phyloP scores from a whole-genome alignment of 495 filamentous ascomycete species.

The Diplogelasinospora grovesii region DNA sequence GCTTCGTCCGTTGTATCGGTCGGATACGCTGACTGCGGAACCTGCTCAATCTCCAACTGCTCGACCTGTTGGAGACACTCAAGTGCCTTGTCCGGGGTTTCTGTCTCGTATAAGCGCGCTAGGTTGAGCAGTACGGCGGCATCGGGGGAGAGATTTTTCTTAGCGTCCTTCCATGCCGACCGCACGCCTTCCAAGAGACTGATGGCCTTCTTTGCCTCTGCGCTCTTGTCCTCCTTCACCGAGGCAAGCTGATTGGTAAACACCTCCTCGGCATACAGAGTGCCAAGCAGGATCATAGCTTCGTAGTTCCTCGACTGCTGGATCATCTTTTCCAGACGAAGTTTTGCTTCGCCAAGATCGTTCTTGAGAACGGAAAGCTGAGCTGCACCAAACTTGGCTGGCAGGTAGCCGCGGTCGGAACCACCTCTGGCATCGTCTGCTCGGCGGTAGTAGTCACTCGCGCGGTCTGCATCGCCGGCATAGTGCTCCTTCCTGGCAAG shows the following conservation, averaged over 20 bases:
- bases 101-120: conserved; percentile 79
- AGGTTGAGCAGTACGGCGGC: conserved; percentile 88
- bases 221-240: conserved; percentile 78
- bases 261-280: conserved; percentile 87
- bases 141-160: conserved; percentile 72
- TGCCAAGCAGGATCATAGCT: conserved; percentile 82
- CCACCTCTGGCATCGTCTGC: conserved; percentile 87
- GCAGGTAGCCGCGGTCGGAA: conserved; percentile 76
- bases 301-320: conserved; percentile 81
- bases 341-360: conserved; percentile 86
- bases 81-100: conserved; percentile 80
- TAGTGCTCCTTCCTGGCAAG: conserved; percentile 86
- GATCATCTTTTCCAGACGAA: conserved; percentile 87
- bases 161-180: conserved; percentile 81
- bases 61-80: conserved; percentile 87
- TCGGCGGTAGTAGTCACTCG: conserved; percentile 74
- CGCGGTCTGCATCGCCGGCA: conserved; percentile 55
- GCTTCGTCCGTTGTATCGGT: conserved; percentile 55
- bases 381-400: conserved; percentile 86
- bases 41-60: conserved; percentile 70
- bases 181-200: conserved; percentile 73
- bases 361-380: conserved; percentile 79
- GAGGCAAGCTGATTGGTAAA: conserved; percentile 66
- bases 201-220: conserved; percentile 77
- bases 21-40: conserved; percentile 61